Percentiles rank a stretch among this genome's conserved stretches.
These are phyloP conservation scores for Ophiosphaerella herpotricha DNA, from an alignment of 2,329 filamentous ascomycete species.

Conservation along the genomic window DNA sequence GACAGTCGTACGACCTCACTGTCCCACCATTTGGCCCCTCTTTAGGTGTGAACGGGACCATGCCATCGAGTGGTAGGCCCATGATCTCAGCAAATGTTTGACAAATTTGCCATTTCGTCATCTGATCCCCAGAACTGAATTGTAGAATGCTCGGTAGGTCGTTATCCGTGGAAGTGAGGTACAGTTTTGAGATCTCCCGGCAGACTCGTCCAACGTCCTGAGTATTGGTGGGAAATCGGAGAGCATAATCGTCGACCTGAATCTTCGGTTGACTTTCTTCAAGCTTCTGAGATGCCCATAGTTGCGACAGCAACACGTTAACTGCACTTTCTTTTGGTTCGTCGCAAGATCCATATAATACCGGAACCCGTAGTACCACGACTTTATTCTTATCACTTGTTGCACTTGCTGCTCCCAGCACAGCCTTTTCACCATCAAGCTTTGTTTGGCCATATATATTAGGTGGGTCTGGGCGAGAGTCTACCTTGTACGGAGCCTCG, in stretches of 20 bases:
- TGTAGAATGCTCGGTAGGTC: slow-evolving; percentile 74
- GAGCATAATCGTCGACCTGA: slow-evolving; percentile 84
- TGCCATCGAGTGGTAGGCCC: slow-evolving; percentile 69
- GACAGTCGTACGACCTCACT: slow-evolving; percentile 84
- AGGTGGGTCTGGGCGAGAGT: slow-evolving; percentile 68
- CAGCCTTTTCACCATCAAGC: slow-evolving; percentile 70
- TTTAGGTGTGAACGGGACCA: slow-evolving; percentile 63
- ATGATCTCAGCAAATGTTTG: slow-evolving; percentile 77
- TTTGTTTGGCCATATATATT: slow-evolving; percentile 75
- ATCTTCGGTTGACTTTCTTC: slow-evolving; percentile 53
- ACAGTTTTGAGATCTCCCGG: slow-evolving; percentile 73
- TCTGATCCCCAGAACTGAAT: slow-evolving; percentile 82
- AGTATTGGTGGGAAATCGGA: slow-evolving; percentile 86
- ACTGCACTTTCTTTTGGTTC: slow-evolving; percentile 77
- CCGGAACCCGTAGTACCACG: slow-evolving; percentile 77
- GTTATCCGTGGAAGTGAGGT: slow-evolving; percentile 49
- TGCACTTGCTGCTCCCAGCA: slow-evolving; percentile 62
- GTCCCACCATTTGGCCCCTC: slow-evolving; percentile 72
- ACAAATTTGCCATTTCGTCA: slow-evolving; percentile 91
- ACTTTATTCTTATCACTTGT: slow-evolving; percentile 25
- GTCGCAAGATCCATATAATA: slow-evolving; percentile 77
- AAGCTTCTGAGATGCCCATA: slow-evolving; percentile 73
- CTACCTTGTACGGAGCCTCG: slow-evolving; percentile 79
- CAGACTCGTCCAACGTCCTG: slow-evolving; percentile 83
- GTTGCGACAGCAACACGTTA: slow-evolving; percentile 75